phyloP scores from a whole-genome alignment of 345 rosid genomes.

The Kandelia obovata region DNA sequence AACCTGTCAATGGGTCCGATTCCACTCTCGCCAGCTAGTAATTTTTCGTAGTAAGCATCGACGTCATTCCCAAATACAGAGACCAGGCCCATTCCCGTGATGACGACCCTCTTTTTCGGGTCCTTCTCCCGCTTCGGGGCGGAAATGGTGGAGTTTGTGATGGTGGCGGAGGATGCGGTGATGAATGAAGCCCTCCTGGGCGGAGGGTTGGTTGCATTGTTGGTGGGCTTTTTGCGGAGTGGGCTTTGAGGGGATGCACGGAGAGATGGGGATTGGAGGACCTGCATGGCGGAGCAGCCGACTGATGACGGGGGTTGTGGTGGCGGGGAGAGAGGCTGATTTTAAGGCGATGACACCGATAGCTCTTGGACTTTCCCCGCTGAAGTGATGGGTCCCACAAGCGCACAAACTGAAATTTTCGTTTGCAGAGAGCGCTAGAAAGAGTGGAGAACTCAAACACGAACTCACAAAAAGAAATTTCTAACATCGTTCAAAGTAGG shows the following conservation, averaged over 20 bases:
- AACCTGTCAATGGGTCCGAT: slow-evolving; percentile 84
- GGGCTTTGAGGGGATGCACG: slow-evolving; percentile 53
- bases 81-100: slow-evolving; percentile 94
- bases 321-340: neutral
- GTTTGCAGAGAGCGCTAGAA: no score
- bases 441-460: no score
- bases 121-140: slow-evolving; percentile 92
- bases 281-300: slow-evolving; percentile 45
- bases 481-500: no score
- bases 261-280: slow-evolving; percentile 63
- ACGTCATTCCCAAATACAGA: slow-evolving; percentile 94
- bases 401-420: no score
- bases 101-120: slow-evolving; percentile 91
- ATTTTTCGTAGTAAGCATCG: slow-evolving; percentile 72
- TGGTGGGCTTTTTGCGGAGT: slow-evolving; percentile 27
- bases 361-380: neutral
- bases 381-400: no score
- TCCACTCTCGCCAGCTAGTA: slow-evolving; percentile 91
- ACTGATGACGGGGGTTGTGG: neutral
- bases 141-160: slow-evolving; percentile 34
- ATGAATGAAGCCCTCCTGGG: slow-evolving; percentile 39
- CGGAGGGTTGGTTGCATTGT: slow-evolving; percentile 26
- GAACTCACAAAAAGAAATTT: no score
- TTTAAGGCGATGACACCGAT: slow-evolving; percentile 18
- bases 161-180: slow-evolving; percentile 31